These are phyloP conservation scores for Mycena sp. DNA, from an alignment of 1,284 basidiomycete species.

Conservation along the genomic window DNA sequence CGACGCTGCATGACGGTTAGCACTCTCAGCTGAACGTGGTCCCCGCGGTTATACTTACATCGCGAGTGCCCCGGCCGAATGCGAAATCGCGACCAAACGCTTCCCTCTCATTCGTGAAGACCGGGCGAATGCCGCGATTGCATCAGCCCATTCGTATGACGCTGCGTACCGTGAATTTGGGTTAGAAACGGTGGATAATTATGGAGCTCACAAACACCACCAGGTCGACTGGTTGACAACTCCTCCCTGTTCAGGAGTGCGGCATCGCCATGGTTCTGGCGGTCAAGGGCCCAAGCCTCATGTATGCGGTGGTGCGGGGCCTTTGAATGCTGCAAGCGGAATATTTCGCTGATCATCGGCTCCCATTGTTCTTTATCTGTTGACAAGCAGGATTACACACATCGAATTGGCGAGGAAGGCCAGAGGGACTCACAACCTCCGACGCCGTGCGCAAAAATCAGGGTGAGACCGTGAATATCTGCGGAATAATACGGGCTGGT, in stretches of 20 bases:
- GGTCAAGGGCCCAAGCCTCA: conserved; percentile 64
- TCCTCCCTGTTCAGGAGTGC: conserved; percentile 52
- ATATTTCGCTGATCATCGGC: conserved; percentile 50
- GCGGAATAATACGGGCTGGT: conserved; percentile 16
- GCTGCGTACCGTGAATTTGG: neutral
- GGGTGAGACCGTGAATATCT: conserved; percentile 36
- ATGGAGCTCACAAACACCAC: conserved; percentile 44
- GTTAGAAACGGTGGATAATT: neutral
- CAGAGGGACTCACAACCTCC: conserved; percentile 43
- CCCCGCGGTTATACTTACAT: neutral
- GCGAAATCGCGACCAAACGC: neutral
- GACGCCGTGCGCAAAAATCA: conserved; percentile 41
- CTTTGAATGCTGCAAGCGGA: conserved; percentile 40
- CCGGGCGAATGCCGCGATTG: neutral
- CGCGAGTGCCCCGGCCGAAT: neutral
- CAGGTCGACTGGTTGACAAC: conserved; percentile 42
- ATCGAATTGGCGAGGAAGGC: neutral
- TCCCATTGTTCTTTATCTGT: conserved; percentile 58
- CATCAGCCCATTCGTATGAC: conserved; percentile 8
- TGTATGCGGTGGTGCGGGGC: conserved; percentile 43
- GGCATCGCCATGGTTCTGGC: conserved; percentile 63
- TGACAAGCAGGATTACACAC: neutral
- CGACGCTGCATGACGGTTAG: neutral
- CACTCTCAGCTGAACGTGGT: neutral
- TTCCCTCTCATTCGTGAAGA: neutral